phyloP scores from a whole-genome alignment of 768 basidiomycete species.

The Strobilomyces confusus region DNA sequence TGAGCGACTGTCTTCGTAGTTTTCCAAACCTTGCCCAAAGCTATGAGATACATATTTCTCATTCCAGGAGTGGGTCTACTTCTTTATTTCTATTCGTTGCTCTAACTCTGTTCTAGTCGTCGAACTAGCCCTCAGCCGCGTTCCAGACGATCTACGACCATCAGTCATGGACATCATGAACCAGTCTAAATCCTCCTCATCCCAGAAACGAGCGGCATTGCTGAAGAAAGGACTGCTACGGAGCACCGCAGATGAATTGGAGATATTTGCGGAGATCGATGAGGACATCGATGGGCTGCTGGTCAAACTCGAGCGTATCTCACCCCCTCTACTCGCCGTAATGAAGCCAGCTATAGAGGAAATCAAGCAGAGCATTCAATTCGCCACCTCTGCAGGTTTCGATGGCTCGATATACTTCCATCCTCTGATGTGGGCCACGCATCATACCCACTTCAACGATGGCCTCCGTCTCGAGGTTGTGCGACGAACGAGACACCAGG shows the following conservation, averaged over 20 bases:
- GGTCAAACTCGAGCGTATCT: constrained; percentile 54
- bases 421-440: constrained; percentile 69
- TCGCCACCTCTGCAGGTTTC: constrained; percentile 60
- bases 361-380: constrained; percentile 58
- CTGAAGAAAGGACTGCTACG: constrained; percentile 67
- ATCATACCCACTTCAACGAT: constrained; percentile 62
- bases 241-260: constrained; percentile 69
- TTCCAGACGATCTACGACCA: constrained; percentile 52
- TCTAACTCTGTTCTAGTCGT: constrained; percentile 46
- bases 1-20: constrained; percentile 60
- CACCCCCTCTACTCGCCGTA: constrained; percentile 46
- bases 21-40: constrained; percentile 66
- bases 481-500: constrained; percentile 57
- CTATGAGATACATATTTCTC: constrained; percentile 77
- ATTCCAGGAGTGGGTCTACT: constrained; percentile 58
- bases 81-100: neutral
- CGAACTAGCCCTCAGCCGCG: constrained; percentile 56
- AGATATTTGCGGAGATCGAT: constrained; percentile 61
- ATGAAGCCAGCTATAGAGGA: constrained; percentile 55
- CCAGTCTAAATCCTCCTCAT: constrained; percentile 58
- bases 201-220: constrained; percentile 67
- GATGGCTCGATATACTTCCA: constrained; percentile 59
- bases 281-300: constrained; percentile 59
- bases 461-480: constrained; percentile 77
- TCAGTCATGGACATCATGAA: constrained; percentile 63